Evolutionary conservation across 768 basidiomycete genomes (phyloP), one percentile per base, ranked within the genome.

Genomic region (Lactifluus subvellereus): DNA sequence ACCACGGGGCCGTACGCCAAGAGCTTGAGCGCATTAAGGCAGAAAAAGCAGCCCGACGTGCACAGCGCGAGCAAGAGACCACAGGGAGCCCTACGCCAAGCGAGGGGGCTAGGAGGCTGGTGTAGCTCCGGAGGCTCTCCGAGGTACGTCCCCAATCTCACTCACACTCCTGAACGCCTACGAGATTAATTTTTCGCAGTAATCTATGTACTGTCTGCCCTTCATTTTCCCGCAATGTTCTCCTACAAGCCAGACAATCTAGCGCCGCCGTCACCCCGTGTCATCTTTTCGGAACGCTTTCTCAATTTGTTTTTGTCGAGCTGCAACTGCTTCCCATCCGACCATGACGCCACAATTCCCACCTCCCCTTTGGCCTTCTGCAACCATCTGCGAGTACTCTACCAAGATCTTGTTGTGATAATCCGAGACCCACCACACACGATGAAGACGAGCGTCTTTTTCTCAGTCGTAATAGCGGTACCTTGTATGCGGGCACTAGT

Each of bases 1-100:
- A 89, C 68, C 84, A 87, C 63, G 78, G 75, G 50, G 82, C 81
- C 37, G 77, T 91, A 20, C 80, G 84, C 60, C 84, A 82, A 65
- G 89, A 91, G 71, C 73, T 91, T 51, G 84, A 84, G 35, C 82
- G 87, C 64, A 87, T 91, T 66, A 87, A 84, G 67, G 81, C 84
- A 4, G 83, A 86, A 67, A 82, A 81, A 61, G 76, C 82, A 5
- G 75, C 76, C 53, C 72, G 73, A 56, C 77, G 70, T 62, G 72
- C 77, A 47, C 77, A 82, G 49, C 76, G 78, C 59, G 77, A 79
- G 71, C 80, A 66, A 67, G 71, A 52, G 77, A 77, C 63, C 68
- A 74, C 43, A 2, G 45, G 60, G 53, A 67, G 37, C 72, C 72
- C 61, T 69, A 69, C 37, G 63, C 69, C 47, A 54, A 62, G 69